Evolutionary conservation across 768 basidiomycete species (phyloP).

Genomic region (Lentinula raphanica): DNA sequence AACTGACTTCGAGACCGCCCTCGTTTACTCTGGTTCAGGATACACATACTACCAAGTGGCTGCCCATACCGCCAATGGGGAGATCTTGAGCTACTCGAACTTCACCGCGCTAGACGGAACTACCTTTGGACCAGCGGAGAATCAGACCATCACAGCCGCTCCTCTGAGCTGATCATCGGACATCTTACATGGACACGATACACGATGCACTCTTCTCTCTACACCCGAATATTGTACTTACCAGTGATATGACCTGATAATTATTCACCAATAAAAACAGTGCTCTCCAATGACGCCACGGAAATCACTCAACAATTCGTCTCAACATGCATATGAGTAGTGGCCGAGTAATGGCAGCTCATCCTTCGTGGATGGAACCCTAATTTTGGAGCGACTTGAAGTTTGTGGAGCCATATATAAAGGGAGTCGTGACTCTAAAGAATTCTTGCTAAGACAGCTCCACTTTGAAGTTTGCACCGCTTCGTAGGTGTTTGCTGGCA

Average conservation of each 20-base stretch:
- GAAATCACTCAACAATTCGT: no score
- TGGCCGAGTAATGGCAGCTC: no score
- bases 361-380: no score
- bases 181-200: not conserved
- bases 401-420: no score
- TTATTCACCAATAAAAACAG: no score
- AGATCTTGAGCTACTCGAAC: not conserved
- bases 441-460: not conserved
- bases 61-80: not conserved
- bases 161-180: not conserved
- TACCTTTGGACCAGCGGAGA: not conserved
- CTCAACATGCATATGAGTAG: no score
- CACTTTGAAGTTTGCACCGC: slow-evolving; percentile 2
- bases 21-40: not conserved
- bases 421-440: no score
- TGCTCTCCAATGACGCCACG: no score
- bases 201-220: not conserved
- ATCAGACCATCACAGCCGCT: not conserved
- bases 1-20: not conserved
- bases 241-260: no score
- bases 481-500: not conserved
- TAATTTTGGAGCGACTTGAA: not conserved
- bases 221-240: no score
- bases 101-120: not conserved
- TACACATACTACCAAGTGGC: not conserved